Evolutionary conservation across 164 flowering plant genomes (phyloP).

Genomic region (Macadamia tetraphylla): DNA sequence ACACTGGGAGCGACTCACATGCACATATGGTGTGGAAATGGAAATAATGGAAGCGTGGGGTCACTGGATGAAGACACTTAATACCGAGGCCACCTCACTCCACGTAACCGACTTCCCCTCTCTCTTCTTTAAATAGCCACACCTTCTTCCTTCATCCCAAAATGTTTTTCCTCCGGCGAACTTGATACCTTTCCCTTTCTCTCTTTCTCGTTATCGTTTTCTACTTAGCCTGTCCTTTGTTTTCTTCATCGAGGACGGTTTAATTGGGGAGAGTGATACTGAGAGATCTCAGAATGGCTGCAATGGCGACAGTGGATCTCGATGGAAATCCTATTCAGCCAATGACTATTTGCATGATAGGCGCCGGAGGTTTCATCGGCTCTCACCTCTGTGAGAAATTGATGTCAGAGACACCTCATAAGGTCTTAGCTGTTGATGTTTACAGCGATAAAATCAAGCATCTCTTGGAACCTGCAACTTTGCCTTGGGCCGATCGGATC

Average conservation of each 20-base stretch:
- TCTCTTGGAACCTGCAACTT: slow-evolving; percentile 47
- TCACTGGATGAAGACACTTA: background rate
- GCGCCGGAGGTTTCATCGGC: slow-evolving; percentile 90
- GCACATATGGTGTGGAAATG: too few relatives aligned
- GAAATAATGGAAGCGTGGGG: background rate
- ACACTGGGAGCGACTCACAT: background rate
- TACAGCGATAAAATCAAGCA: slow-evolving; percentile 84
- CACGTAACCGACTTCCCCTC: background rate
- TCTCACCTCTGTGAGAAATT: slow-evolving; percentile 90
- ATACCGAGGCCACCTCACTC: background rate
- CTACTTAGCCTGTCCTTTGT: background rate
- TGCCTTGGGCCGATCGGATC: slow-evolving; percentile 66
- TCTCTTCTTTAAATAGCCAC: background rate
- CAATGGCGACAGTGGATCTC: slow-evolving; percentile 55
- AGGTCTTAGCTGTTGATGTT: slow-evolving; percentile 74
- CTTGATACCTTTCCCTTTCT: background rate
- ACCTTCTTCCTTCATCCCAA: too few relatives aligned
- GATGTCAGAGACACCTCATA: slow-evolving; percentile 68
- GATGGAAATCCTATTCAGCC: slow-evolving; percentile 68
- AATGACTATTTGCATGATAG: slow-evolving; percentile 80
- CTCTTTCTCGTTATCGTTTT: too few relatives aligned
- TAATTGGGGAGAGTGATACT: too few relatives aligned
- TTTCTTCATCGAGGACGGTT: too few relatives aligned
- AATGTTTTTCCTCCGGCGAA: too few relatives aligned
- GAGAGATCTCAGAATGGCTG: slow-evolving; percentile 18